These are phyloP conservation scores for Volutella citrinella DNA, from an alignment of 2,329 filamentous ascomycete species.

Conservation along the genomic window DNA sequence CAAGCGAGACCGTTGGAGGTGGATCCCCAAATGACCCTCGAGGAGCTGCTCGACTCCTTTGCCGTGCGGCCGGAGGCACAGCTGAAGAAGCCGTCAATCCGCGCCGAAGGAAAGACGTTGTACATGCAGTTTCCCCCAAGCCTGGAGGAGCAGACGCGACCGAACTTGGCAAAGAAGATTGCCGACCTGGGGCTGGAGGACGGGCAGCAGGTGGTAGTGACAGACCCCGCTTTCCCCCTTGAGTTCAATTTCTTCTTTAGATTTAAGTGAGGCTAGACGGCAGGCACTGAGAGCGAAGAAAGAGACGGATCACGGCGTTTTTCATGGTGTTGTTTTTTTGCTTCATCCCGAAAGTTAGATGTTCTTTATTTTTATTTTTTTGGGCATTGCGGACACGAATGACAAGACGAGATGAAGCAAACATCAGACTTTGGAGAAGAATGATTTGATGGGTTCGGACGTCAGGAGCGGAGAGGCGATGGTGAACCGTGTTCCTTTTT, in stretches of 20 bases:
- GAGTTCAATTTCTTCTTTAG: slow-evolving; percentile 58
- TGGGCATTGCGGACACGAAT: slow-evolving; percentile 24
- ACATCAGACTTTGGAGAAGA: too few species aligned
- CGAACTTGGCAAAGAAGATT: slow-evolving; percentile 78
- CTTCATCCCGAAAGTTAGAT: too few species aligned
- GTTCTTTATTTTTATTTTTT: slow-evolving; percentile 19
- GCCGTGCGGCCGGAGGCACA: slow-evolving; percentile 84
- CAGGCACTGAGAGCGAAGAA: slow-evolving; percentile 3
- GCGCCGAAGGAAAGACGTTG: slow-evolving; percentile 74
- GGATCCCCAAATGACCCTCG: slow-evolving; percentile 68
- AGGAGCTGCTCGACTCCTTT: slow-evolving; percentile 82
- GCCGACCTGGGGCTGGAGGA: slow-evolving; percentile 68
- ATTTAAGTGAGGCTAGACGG: slow-evolving; percentile 34
- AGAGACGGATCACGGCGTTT: slow-evolving; percentile 13
- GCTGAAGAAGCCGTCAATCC: slow-evolving; percentile 87
- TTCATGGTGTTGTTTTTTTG: slow-evolving; percentile 7
- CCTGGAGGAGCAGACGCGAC: slow-evolving; percentile 78
- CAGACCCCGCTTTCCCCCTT: slow-evolving; percentile 82
- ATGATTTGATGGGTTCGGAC: slow-evolving; percentile 12
- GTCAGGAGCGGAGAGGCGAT: too few species aligned
- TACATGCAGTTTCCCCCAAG: slow-evolving; percentile 85
- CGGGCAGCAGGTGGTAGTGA: slow-evolving; percentile 87
- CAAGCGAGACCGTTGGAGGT: slow-evolving; percentile 72
- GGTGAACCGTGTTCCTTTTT: slow-evolving; percentile 9
- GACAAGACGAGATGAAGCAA: slow-evolving; percentile 8